phyloP scores from a whole-genome alignment of 75 land plant genomes.

The Pinus taeda region DNA sequence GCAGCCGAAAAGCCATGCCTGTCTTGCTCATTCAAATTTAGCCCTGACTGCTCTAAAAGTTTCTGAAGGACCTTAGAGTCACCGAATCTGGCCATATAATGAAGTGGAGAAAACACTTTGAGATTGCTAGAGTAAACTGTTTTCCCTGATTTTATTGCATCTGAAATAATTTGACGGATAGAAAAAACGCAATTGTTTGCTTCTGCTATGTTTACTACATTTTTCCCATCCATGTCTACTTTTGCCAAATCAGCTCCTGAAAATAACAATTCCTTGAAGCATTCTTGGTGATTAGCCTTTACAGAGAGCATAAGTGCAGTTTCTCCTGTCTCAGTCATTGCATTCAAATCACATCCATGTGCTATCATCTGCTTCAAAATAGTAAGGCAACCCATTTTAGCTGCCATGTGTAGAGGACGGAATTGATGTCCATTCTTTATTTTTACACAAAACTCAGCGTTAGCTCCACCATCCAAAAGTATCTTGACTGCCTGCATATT shows the following conservation, averaged over 20 bases:
- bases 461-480: slow-evolving; percentile 53
- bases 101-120: slow-evolving; percentile 51
- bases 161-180: slow-evolving; percentile 35
- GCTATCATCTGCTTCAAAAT: slow-evolving; percentile 49
- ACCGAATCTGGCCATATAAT: slow-evolving; percentile 56
- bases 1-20: slow-evolving; percentile 68
- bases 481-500: slow-evolving; percentile 52
- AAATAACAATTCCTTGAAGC: slow-evolving; percentile 43
- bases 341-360: slow-evolving; percentile 48
- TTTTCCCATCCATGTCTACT: slow-evolving; percentile 37
- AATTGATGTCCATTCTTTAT: slow-evolving; percentile 36
- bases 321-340: slow-evolving; percentile 38
- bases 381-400: slow-evolving; percentile 36
- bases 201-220: slow-evolving; percentile 39
- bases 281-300: slow-evolving; percentile 42
- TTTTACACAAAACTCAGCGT: slow-evolving; percentile 49
- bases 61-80: slow-evolving; percentile 42
- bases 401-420: slow-evolving; percentile 72
- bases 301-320: slow-evolving; percentile 57
- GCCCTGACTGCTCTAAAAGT: slow-evolving; percentile 25
- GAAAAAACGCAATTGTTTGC: slow-evolving; percentile 25
- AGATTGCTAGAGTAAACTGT: slow-evolving; percentile 40
- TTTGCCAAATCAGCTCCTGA: slow-evolving; percentile 81
- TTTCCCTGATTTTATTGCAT: slow-evolving; percentile 39
- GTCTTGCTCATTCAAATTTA: slow-evolving; percentile 59